Base-by-base conservation (phyloP, 371 early-diverging fungal genomes). In the Umbelopsis sp. region DNA sequence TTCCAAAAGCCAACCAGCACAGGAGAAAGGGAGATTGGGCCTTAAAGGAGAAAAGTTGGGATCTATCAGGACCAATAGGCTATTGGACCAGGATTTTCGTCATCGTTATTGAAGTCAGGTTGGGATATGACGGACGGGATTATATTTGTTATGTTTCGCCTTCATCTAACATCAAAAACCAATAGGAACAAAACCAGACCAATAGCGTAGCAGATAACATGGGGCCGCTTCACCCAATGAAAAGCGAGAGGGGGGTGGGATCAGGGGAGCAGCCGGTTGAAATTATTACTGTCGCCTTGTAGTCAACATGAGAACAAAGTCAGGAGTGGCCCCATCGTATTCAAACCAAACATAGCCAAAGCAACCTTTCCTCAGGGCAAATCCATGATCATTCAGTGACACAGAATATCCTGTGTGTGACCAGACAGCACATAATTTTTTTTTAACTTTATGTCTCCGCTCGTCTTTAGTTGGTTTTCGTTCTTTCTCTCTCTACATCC, bases 401-500 rank as follows among this genome's bases (percentile, higher is more conserved):
- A 67, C 67, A 71, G 64, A 38, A 53, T 65, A 50, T 24, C 20
- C 20, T 22, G 18, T 44, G 46, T 51, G 45, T 41, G 51, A 64
- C 24, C 52, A 25, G 62, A 50, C 66, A 63, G 52, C 71, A 63
- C 70, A 65, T 65, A 32, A n/a, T 37, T 38, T 22, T 63, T 46
- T 16, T 35, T 50, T 29, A 37, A 50, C 37, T 44, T 52, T 29
- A 48, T 44, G 24, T 32, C 57, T 62, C 48, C 63, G 68, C 57
- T 57, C 38, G 44, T 50, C 50, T 46, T 14, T 67, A 29, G 68
- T 68, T 16, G 24, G 48, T 65, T 44, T 18, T 62, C 24, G 14
- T 64, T 67, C 44, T 32, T 63, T 41, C 41, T 41, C 41, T 57
- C 41, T 50, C 10, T 57, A 16, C 44, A 72, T 72, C 53, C 72